These are phyloP conservation scores for Begonia fuchsioides DNA, from an alignment of 306 rosid species.

Conservation along the genomic window DNA sequence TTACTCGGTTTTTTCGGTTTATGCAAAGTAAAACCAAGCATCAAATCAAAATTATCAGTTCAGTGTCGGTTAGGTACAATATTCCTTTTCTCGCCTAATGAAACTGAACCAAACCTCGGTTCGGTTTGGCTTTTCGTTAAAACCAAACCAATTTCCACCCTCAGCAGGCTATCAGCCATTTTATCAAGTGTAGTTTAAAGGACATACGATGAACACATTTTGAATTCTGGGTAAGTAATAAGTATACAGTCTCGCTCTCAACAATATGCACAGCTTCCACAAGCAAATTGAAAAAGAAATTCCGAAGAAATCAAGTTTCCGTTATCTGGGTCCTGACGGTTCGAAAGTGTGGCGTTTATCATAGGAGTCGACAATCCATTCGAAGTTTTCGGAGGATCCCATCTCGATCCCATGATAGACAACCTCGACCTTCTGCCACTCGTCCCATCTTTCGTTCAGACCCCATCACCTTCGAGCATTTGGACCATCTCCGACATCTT, in stretches of 20 bases:
- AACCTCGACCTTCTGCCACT: conserved; percentile 10
- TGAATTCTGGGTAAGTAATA: neutral
- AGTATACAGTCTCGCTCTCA: neutral
- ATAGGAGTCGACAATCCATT: conserved; percentile 7
- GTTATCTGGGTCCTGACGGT: conserved; percentile 7
- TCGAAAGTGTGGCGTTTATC: conserved; percentile 9
- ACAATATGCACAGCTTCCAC: neutral
- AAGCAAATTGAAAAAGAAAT: neutral
- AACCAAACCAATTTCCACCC: too few species aligned
- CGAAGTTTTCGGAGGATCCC: conserved; percentile 8
- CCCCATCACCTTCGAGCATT: conserved; percentile 11
- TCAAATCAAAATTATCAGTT: too few species aligned
- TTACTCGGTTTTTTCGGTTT: too few species aligned
- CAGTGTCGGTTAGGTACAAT: too few species aligned
- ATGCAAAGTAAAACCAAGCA: too few species aligned
- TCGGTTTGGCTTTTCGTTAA: too few species aligned
- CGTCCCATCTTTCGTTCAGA: conserved; percentile 9
- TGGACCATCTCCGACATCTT: conserved; percentile 10
- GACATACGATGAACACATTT: too few species aligned
- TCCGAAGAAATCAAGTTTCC: neutral
- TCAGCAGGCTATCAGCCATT: too few species aligned
- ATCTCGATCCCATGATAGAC: conserved; percentile 4
- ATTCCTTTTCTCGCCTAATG: too few species aligned
- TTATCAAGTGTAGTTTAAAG: too few species aligned
- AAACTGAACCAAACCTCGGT: too few species aligned